These are phyloP conservation scores for Suhomyces wounanorum DNA, from an alignment of 1,139 yeast species.

Conservation along the genomic window DNA sequence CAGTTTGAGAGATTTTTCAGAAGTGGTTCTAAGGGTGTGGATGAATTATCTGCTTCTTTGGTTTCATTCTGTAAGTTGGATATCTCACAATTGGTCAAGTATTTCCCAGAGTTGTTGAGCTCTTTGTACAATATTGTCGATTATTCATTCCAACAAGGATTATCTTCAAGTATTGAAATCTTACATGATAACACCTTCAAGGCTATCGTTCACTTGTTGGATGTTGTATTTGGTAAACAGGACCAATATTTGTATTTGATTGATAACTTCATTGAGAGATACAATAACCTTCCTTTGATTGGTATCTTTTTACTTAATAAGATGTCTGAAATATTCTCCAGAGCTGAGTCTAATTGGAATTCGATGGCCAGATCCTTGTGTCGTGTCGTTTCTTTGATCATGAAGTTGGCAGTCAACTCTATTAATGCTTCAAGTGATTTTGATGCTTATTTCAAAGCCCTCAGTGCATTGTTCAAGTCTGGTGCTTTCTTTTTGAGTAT, in stretches of 20 bases:
- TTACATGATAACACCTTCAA: constrained; percentile 48
- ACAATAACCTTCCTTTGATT: constrained; percentile 44
- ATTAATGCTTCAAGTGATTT: constrained; percentile 24
- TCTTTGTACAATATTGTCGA: constrained; percentile 47
- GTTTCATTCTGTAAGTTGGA: constrained; percentile 47
- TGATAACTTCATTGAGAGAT: constrained; percentile 45
- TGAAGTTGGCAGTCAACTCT: constrained; percentile 42
- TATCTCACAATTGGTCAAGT: constrained; percentile 50
- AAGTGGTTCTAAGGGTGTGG: constrained; percentile 44
- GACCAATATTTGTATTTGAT: constrained; percentile 61
- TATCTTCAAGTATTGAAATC: constrained; percentile 33
- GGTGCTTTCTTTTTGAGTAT: constrained; percentile 51
- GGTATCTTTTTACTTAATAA: constrained; percentile 54
- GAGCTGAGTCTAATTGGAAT: constrained; percentile 60
- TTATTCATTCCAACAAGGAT: constrained; percentile 24
- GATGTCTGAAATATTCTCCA: constrained; percentile 48
- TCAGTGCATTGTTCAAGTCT: constrained; percentile 38
- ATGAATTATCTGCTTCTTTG: constrained; percentile 45
- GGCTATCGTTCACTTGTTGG: constrained; percentile 60
- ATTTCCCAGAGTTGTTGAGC: constrained; percentile 54
- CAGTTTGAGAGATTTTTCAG: constrained; percentile 54
- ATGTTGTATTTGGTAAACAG: constrained; percentile 65
- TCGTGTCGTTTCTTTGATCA: constrained; percentile 54
- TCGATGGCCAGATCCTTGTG: constrained; percentile 65
- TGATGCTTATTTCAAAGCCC: constrained; percentile 36